A percentile compares a stretch with the other conserved stretches of the same genome.
Evolutionary conservation across 2,329 filamentous ascomycete species (phyloP).

Genomic region (Pseudocercospora pini-densiflorae): DNA sequence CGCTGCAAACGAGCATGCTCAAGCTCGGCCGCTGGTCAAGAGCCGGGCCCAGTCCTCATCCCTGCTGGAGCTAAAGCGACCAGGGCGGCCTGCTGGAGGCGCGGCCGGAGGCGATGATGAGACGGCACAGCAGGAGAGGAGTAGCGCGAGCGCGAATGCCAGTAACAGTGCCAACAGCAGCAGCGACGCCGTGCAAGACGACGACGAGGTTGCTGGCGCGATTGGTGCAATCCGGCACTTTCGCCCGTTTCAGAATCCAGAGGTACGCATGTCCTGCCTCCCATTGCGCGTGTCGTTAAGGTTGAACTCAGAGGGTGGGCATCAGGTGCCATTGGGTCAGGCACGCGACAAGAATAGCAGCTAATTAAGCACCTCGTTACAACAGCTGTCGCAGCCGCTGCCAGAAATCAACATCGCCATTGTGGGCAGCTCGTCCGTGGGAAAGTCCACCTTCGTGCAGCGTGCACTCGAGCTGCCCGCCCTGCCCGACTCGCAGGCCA

Average conservation of each 20-base stretch:
- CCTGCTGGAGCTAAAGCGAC: conserved; percentile 14
- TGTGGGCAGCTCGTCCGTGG: conserved; percentile 58
- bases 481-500: conserved; percentile 46
- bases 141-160: neutral
- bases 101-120: conserved; percentile 10
- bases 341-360: conserved; percentile 25
- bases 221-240: conserved; percentile 36
- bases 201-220: conserved; percentile 39
- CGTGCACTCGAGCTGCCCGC: conserved; percentile 59
- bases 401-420: conserved; percentile 64
- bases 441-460: conserved; percentile 65
- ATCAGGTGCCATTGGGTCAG: conserved; percentile 10
- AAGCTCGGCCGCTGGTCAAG: conserved; percentile 12
- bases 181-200: conserved; percentile 34
- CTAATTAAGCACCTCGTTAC: conserved; percentile 20
- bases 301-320: neutral
- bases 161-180: conserved; percentile 2
- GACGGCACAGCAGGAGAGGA: conserved; percentile 1
- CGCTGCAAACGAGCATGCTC: conserved; percentile 4
- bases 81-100: conserved; percentile 4
- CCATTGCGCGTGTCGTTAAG: conserved; percentile 7
- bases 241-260: conserved; percentile 34
- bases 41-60: conserved; percentile 15
- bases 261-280: conserved; percentile 31
- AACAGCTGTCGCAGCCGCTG: conserved; percentile 39